These are phyloP conservation scores for Epichloe coenophiala DNA, from an alignment of 2,329 filamentous ascomycete genomes.

Conservation along the genomic window DNA sequence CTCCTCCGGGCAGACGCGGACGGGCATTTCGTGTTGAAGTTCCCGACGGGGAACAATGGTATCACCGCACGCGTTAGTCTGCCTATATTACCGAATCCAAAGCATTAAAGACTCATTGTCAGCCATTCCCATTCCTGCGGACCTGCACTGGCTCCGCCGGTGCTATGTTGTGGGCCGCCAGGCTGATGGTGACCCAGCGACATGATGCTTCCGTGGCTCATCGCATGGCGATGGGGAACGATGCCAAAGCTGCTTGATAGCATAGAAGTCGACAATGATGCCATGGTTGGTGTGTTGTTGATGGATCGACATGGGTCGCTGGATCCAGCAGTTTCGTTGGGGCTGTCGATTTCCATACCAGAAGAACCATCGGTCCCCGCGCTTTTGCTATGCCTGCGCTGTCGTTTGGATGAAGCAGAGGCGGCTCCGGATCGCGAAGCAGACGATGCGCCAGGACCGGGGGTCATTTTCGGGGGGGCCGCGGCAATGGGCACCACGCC, in stretches of 20 bases:
- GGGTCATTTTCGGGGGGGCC: constrained; percentile 66
- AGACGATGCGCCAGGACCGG: constrained; percentile 45
- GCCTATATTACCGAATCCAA: neutral
- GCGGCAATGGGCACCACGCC: constrained; percentile 83
- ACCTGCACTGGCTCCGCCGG: constrained; percentile 44
- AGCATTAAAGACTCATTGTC: constrained; percentile 78
- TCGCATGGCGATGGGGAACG: constrained; percentile 37
- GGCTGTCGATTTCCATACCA: constrained; percentile 53
- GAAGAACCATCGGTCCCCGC: constrained; percentile 32
- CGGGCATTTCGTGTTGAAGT: too few species aligned
- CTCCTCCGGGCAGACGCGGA: too few species aligned
- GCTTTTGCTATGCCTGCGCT: constrained; percentile 69
- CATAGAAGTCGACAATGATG: constrained; percentile 23
- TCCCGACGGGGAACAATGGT: too few species aligned
- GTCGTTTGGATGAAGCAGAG: constrained; percentile 61
- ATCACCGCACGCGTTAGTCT: too few species aligned
- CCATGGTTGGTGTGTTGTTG: constrained; percentile 26
- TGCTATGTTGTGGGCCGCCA: constrained; percentile 32
- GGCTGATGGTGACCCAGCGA: constrained; percentile 37
- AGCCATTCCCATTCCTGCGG: constrained; percentile 99
- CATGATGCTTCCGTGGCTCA: constrained; percentile 33
- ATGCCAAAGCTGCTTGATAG: constrained; percentile 42
- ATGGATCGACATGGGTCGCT: constrained; percentile 42
- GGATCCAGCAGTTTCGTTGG: constrained; percentile 46
- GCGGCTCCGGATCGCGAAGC: constrained; percentile 34